Conservation (phyloP, 495 filamentous ascomycete genomes). For the Talaromyces ruber region DNA sequence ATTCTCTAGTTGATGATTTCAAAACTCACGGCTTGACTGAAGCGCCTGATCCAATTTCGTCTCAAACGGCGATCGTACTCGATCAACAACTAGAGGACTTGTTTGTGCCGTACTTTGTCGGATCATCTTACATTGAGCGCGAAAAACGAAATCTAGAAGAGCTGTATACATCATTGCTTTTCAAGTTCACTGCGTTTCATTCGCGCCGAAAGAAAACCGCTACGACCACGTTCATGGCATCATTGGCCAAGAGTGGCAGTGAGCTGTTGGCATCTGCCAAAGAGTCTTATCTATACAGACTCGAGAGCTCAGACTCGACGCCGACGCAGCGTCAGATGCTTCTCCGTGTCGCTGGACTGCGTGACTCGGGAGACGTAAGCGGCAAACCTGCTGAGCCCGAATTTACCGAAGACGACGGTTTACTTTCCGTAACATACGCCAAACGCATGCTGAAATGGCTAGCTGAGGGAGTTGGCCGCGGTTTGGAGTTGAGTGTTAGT, state of each 20-base stretch:
- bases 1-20: slow-evolving; percentile 78
- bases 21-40: slow-evolving; percentile 94
- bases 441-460: slow-evolving; percentile 98
- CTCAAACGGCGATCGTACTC: slow-evolving; percentile 73
- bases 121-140: slow-evolving; percentile 90
- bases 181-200: slow-evolving; percentile 93
- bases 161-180: slow-evolving; percentile 82
- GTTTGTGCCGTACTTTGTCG: slow-evolving; percentile 91
- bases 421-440: slow-evolving; percentile 70
- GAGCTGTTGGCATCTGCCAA: slow-evolving; percentile 75
- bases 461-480: slow-evolving; percentile 89
- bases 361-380: slow-evolving; percentile 39
- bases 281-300: slow-evolving; percentile 67
- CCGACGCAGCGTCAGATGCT: slow-evolving; percentile 79
- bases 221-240: slow-evolving; percentile 80
- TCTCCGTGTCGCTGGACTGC: slow-evolving; percentile 69
- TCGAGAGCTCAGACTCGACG: slow-evolving; percentile 79
- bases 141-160: slow-evolving; percentile 88
- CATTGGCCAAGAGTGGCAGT: slow-evolving; percentile 75
- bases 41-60: slow-evolving; percentile 82
- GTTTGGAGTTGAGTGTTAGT: slow-evolving; percentile 75
- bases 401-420: slow-evolving; percentile 80
- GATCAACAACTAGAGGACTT: slow-evolving; percentile 96
- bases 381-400: slow-evolving; percentile 62
- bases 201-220: slow-evolving; percentile 74